Evolutionary conservation across 23 red algal species (phyloP), one percentile per base, ranked within the genome.

Genomic region (Pyropia yezoensis): DNA sequence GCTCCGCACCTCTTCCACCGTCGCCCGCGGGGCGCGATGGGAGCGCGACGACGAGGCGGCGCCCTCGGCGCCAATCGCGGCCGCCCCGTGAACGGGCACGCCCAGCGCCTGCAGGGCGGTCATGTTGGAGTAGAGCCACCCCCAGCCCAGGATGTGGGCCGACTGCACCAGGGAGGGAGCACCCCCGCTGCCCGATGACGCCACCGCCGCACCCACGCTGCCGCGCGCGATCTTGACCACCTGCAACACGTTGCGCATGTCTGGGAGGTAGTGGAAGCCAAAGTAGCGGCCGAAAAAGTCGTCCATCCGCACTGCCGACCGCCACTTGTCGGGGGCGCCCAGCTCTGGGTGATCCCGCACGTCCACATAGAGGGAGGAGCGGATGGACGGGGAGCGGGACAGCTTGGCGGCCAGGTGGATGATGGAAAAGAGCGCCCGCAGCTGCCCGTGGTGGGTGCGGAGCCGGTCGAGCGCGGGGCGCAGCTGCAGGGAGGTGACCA

Each of bases 51-150:
- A 33, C 23, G 57, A 62, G 0, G 16, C 39, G 14, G 60, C 66
- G 16, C 54, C 57, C 34, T 76, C 72, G 74, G 26, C 68, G 7
- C 82, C 83, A 33, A 96, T 83, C 62, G 74, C 79, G 7, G 75
- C 59, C 16, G 79, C 91, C 23, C 62, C 60, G 18, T 88, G 65
- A 63, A 87, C 76, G 57, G 54, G 58, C 50, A 87, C 53, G 7
- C 90, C 90, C 6, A 88, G 54, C 27, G 83, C 74, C 52, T 96
- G 66, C 61, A 89, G 66, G 54, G 85, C 30, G 52, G 74, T 72
- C 67, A 96, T 77, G 50, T 88, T 77, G 16, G 75, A 76, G 59
- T 89, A 96, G 24, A 96, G 59, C 89, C 89, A 95, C 7, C 89
- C 79, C 89, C 89, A 95, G 50, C 78, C 74, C 20, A 95, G 62